Base-by-base conservation (phyloP, 106 monocot species). In the Iris macrosiphon region DNA sequence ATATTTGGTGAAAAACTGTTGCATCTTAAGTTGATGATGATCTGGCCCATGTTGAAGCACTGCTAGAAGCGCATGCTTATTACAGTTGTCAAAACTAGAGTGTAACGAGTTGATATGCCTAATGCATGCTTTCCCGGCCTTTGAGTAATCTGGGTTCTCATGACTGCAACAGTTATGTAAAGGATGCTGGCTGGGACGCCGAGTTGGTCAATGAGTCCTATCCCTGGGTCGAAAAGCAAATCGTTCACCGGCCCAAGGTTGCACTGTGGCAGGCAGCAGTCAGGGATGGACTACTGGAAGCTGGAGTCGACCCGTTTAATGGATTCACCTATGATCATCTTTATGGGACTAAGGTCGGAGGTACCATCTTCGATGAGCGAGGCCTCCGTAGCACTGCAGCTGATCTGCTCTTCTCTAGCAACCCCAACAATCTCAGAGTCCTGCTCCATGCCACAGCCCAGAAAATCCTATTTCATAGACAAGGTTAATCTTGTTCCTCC, bases 271-370 rank as follows among this genome's bases (percentile, higher is more conserved):
- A 88, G 40, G 55, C 45, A 0, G 88, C 88, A 1, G 57, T 88
- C 6, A 68, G 64, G 44, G 75, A 79, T 19, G 83, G 82, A 4
- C 66, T 88, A 8, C 75, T 88, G 0, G 60, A 72, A 30, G 88
- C 83, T n/a, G 88, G 88, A 1, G 66, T 88, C 4, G 69, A 72
- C 0, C 88, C 88, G 0, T 88, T 70, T 70, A 88, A 88, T 17
- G 88, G 88, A 33, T 88, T 69, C 83, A 88, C 82, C 3, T 88
- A 70, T 15, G 83, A 88, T 45, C 88, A 88, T 35, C n/a, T 88
- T 14, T 70, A 76, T 8, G 88, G 88, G 2, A 88, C 88, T 12
- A 88, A 88, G 60, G 66, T 83, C 14, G 88, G 82, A 3, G 88
- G 83, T 51, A 88, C 82, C 13, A 75, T 88, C 62, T 88, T 88